Evolutionary conservation across 108 stramenopile genomes (phyloP).

Genomic region (Nitzschia putrida): DNA sequence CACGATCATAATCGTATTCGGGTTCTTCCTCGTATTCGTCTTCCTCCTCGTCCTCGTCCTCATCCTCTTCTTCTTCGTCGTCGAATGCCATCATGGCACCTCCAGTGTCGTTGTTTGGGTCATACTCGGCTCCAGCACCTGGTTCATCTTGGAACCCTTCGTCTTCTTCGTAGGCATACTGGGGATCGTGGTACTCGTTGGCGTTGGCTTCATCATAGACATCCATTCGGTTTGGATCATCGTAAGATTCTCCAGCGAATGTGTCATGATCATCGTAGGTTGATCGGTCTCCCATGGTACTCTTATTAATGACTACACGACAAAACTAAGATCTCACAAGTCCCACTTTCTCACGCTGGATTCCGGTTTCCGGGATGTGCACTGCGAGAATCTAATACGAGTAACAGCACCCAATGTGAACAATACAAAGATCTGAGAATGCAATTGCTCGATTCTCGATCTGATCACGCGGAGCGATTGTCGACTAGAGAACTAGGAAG

Average conservation of each 20-base stretch:
- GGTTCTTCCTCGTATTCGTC: background rate
- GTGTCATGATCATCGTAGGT: background rate
- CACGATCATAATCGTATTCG: slow-evolving; percentile 9
- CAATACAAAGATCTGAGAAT: no score
- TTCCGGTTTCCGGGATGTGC: no score
- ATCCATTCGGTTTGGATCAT: background rate
- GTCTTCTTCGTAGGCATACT: slow-evolving; percentile 10
- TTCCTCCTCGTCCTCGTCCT: background rate
- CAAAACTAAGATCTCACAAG: no score
- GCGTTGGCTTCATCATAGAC: slow-evolving; percentile 7
- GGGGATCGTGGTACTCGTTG: background rate
- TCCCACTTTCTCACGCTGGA: no score
- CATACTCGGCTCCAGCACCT: slow-evolving; percentile 5
- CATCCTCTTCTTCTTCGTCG: slow-evolving; percentile 1
- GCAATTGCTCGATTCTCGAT: no score
- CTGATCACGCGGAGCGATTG: no score
- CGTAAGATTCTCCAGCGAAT: background rate
- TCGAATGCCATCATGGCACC: slow-evolving; percentile 23
- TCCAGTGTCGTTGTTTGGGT: slow-evolving; percentile 5
- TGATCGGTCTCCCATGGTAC: no score
- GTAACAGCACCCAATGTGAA: no score
- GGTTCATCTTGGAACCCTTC: background rate
- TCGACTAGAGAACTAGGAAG: no score
- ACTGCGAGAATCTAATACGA: no score
- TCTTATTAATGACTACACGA: no score